Base-by-base conservation (phyloP, 116 monocot genomes). In the Zostera marina region DNA sequence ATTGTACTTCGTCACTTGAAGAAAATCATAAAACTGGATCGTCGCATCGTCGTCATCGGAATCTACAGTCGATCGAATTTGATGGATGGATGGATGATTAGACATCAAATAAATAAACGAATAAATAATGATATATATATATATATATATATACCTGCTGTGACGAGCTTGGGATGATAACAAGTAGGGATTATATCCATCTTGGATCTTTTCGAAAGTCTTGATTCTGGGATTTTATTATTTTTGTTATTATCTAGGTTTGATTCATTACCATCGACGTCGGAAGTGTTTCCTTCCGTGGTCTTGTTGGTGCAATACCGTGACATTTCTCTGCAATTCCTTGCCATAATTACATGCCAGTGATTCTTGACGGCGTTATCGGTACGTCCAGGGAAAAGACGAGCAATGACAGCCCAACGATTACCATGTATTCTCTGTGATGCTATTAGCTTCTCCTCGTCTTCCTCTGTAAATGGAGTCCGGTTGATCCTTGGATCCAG, bases 321-420 rank as follows among this genome's bases (percentile, higher is more conserved):
- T 17, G 70, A 73, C n/a, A 59, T 67, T 40, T 80, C 72, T 47
- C 80, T 61, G n/a, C 41, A 70, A 51, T 72, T 59, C n/a, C 85
- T 58, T 3, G 85, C 85, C 80, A 77, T 85, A 63, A 85, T 67
- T 45, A 80, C 85, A 57, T 85, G 85, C 84, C 84, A 84, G 60
- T 80, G 84, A 51, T 80, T 85, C 74, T 85, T 85, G 41, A 85
- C 63, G 4, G 80, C 77, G 66, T 80, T 85, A 63, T 80, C 80
- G 8, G 80, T 85, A 0, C 84, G 64, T 3, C 84, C 80, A 3
- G 77, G 77, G 63, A 80, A 77, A 47, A 56, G 63, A 9, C 77
- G 62, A 14, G 84, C 74, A 9, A 85, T 85, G 22, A 61, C 61
- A 13, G 84, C 64, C 84, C 84, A 85, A 5, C 80, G 77, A 72